These are phyloP conservation scores for Starmerella powellii DNA, from an alignment of 805 yeast genomes.

Conservation along the genomic window DNA sequence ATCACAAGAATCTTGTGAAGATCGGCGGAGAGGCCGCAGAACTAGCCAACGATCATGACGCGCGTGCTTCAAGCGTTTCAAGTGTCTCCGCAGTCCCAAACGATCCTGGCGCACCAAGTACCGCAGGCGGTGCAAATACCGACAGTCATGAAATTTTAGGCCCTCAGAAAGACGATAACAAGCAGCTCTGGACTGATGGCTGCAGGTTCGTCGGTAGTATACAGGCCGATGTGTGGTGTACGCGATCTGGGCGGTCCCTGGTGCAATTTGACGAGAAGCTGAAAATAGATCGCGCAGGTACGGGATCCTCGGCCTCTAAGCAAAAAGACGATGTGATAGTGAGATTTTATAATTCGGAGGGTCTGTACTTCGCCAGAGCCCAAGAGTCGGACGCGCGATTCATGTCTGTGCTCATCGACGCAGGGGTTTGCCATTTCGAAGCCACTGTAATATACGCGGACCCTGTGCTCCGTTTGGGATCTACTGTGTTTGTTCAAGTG, in stretches of 20 bases:
- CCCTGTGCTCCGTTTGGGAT: slow-evolving; percentile 56
- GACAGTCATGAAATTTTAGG: too few species aligned
- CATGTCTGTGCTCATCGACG: slow-evolving; percentile 52
- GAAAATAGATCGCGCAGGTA: slow-evolving; percentile 21
- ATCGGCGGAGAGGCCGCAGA: too few species aligned
- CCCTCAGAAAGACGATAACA: too few species aligned
- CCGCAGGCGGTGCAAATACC: too few species aligned
- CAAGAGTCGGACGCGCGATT: slow-evolving; percentile 58
- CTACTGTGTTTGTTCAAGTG: slow-evolving; percentile 55
- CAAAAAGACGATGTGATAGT: slow-evolving; percentile 25
- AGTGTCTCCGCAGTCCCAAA: too few species aligned
- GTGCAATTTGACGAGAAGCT: slow-evolving; percentile 28
- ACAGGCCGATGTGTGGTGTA: slow-evolving; percentile 31
- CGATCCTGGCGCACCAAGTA: too few species aligned
- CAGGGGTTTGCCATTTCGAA: slow-evolving; percentile 42
- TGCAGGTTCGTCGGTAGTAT: slow-evolving; percentile 28
- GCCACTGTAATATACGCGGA: slow-evolving; percentile 50
- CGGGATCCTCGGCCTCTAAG: neutral
- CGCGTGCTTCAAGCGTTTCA: too few species aligned
- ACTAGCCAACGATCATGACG: too few species aligned
- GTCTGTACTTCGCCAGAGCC: slow-evolving; percentile 61
- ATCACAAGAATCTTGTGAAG: too few species aligned
- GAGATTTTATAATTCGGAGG: slow-evolving; percentile 26
- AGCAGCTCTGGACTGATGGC: slow-evolving; percentile 10
- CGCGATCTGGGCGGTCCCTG: slow-evolving; percentile 27